Conservation (phyloP, 768 basidiomycete genomes). For the Auricularia cornea region DNA sequence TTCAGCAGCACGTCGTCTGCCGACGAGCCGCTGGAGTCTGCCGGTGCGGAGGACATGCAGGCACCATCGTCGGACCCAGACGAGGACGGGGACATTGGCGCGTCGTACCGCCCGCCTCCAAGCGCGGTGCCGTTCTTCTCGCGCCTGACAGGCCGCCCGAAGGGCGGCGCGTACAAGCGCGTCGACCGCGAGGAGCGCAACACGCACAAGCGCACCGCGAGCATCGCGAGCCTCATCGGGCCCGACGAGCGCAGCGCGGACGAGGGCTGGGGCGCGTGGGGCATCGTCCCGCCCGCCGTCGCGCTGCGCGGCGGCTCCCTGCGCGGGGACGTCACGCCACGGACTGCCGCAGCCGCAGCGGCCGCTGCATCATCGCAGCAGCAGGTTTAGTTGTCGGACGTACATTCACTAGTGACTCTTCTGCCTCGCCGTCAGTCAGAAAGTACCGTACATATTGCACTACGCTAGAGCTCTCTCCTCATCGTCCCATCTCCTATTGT, state of each 20-base stretch:
- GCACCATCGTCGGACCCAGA: slow-evolving; percentile 50
- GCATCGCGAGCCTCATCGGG: slow-evolving; percentile 73
- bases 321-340: neutral
- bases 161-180: slow-evolving; percentile 35
- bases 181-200: too few species aligned
- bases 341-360: neutral
- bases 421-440: too few species aligned
- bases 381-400: too few species aligned
- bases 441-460: too few species aligned
- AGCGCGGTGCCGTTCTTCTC: slow-evolving; percentile 30
- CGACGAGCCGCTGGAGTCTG: slow-evolving; percentile 4
- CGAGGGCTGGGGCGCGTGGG: slow-evolving; percentile 74
- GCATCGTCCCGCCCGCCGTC: slow-evolving; percentile 38
- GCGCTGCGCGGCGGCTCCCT: neutral
- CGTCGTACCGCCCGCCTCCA: slow-evolving; percentile 29
- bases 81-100: slow-evolving; percentile 31
- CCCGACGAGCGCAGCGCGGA: slow-evolving; percentile 66
- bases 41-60: slow-evolving; percentile 15
- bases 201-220: slow-evolving; percentile 71
- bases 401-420: too few species aligned
- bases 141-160: slow-evolving; percentile 8
- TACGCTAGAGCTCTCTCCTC: too few species aligned
- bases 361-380: neutral
- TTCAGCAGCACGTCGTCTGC: slow-evolving; percentile 2
- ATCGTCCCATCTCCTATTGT: too few species aligned